Percentiles rank a stretch among this genome's conserved stretches.
phyloP scores from a whole-genome alignment of 306 rosid genomes.

The Hippophae tibetana region DNA sequence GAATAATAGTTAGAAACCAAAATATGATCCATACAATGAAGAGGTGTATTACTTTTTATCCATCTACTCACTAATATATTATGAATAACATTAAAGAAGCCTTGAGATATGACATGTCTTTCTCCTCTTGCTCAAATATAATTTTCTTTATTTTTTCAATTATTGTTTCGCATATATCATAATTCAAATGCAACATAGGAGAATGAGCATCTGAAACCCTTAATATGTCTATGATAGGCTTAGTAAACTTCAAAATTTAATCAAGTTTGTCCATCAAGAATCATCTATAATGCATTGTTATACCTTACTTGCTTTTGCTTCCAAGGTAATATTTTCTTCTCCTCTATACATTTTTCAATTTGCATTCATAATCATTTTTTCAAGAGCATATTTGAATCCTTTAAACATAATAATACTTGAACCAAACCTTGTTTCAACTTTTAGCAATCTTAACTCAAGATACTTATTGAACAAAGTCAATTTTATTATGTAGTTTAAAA shows the following conservation, averaged over 20 bases:
- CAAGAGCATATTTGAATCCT: not conserved
- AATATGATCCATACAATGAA: not conserved
- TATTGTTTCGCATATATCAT: not conserved
- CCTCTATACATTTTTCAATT: not conserved
- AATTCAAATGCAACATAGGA: not conserved
- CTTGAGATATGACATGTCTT: not conserved
- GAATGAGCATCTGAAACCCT: not conserved
- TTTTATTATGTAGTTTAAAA: not conserved
- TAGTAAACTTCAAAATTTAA: not conserved
- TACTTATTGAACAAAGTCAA: not conserved
- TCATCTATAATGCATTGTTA: not conserved
- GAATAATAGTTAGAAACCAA: not conserved
- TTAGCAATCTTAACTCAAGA: not conserved
- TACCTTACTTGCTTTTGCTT: not conserved
- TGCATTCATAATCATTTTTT: not conserved
- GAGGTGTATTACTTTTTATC: not conserved
- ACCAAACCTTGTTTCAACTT: not conserved
- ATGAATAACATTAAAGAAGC: not conserved
- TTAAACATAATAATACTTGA: not conserved
- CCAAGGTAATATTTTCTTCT: not conserved
- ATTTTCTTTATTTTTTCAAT: not conserved
- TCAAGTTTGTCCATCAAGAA: not conserved
- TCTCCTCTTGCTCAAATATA: not conserved
- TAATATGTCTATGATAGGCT: not conserved
- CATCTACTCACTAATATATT: not conserved